These are phyloP conservation scores for Ophiostoma sp. DNA, from an alignment of 2,329 filamentous ascomycete species.

Conservation along the genomic window DNA sequence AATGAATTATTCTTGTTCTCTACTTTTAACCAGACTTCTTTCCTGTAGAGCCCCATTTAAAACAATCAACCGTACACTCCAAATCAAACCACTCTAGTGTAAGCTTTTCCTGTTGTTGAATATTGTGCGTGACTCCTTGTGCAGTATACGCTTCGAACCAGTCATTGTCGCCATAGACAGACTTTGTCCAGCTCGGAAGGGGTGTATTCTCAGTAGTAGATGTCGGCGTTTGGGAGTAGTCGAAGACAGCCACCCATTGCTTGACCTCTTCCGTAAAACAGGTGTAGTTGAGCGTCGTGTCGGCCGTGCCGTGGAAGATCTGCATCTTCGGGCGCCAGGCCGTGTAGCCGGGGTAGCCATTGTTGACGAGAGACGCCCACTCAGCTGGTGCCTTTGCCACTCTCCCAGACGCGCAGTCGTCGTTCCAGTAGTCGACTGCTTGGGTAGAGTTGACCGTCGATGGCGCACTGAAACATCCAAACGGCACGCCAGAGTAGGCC, in stretches of 20 bases:
- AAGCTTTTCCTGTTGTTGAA: slow-evolving; percentile 41
- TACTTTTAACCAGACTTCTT: background rate
- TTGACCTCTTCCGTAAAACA: slow-evolving; percentile 49
- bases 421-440: background rate
- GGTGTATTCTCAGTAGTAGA: slow-evolving; percentile 38
- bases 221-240: slow-evolving; percentile 36
- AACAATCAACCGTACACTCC: slow-evolving; percentile 39
- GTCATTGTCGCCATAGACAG: slow-evolving; percentile 38
- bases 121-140: slow-evolving; percentile 42
- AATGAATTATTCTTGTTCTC: too few relatives aligned
- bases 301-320: background rate
- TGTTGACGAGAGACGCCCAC: background rate
- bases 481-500: background rate
- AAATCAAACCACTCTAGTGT: slow-evolving; percentile 43
- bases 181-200: slow-evolving; percentile 41
- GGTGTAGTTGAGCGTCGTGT: background rate
- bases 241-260: slow-evolving; percentile 50
- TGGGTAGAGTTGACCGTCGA: background rate
- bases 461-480: background rate
- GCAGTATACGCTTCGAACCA: slow-evolving; percentile 46
- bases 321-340: background rate
- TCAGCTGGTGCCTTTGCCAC: background rate
- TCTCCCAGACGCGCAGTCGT: background rate
- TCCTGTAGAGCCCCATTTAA: slow-evolving; percentile 38
- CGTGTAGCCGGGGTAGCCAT: background rate